These are phyloP conservation scores for Lophium mytilinum DNA, from an alignment of 495 filamentous ascomycete genomes.

Conservation along the genomic window DNA sequence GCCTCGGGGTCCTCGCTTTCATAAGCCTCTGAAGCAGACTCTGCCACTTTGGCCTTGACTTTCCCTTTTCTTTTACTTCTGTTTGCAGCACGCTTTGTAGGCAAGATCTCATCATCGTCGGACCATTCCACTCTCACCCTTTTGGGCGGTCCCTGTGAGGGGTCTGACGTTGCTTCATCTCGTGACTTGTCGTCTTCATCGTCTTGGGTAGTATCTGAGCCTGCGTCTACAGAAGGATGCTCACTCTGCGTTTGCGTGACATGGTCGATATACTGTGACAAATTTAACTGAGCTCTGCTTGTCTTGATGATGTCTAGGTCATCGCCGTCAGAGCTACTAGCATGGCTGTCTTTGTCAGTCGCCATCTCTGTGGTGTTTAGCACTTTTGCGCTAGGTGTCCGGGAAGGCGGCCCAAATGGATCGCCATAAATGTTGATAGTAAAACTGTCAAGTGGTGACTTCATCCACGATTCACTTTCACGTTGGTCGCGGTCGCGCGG, in stretches of 20 bases:
- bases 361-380: no score
- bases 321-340: constrained; percentile 7
- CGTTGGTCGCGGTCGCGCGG: no score
- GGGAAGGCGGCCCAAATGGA: no score
- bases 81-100: not conserved
- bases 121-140: not conserved
- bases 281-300: constrained; percentile 4
- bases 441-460: no score
- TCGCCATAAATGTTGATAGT: no score
- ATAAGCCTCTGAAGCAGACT: constrained; percentile 13
- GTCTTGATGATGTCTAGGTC: constrained; percentile 12
- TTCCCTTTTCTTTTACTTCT: not conserved
- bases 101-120: not conserved
- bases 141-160: not conserved
- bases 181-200: constrained; percentile 17
- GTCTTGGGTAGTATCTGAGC: constrained; percentile 10
- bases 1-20: constrained; percentile 41
- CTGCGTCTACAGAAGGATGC: not conserved
- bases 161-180: constrained; percentile 1
- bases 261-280: constrained; percentile 9
- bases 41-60: not conserved
- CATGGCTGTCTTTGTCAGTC: no score
- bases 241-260: constrained; percentile 6
- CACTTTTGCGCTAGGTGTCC: no score
- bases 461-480: no score